phyloP scores from a whole-genome alignment of 176 grass and related monocot genomes.

The Tillandsia fasciculata region DNA sequence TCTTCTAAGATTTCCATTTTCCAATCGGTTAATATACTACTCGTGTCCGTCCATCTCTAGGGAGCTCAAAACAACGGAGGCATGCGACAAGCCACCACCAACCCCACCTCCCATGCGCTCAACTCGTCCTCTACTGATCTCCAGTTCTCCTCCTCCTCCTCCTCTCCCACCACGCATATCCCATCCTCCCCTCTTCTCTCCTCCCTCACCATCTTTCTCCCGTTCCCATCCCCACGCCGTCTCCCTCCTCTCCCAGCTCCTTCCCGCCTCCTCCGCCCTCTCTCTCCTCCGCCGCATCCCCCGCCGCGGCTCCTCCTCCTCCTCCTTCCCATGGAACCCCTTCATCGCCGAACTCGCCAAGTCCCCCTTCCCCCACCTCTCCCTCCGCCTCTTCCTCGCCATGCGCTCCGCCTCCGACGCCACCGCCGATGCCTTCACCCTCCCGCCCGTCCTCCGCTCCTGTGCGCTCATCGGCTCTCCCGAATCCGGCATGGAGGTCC shows the following conservation, averaged over 20 bases:
- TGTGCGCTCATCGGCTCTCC: constrained; percentile 28
- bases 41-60: no score
- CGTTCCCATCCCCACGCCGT: background rate
- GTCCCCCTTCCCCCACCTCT: constrained; percentile 27
- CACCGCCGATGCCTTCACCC: constrained; percentile 45
- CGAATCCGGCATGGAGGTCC: constrained; percentile 24
- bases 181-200: constrained; percentile 8
- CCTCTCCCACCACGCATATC: background rate
- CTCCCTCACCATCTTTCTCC: background rate
- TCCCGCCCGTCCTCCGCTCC: constrained; percentile 46
- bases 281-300: constrained; percentile 9
- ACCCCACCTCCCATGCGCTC: background rate
- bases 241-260: background rate
- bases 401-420: constrained; percentile 28
- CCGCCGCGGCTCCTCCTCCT: constrained; percentile 24
- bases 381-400: constrained; percentile 21
- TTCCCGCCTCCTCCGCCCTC: constrained; percentile 31
- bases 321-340: constrained; percentile 33
- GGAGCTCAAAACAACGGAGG: no score
- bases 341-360: constrained; percentile 41
- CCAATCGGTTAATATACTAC: no score
- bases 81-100: background rate
- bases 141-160: background rate
- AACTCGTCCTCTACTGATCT: background rate
- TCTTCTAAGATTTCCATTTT: no score